Base-by-base conservation (phyloP, 352 stramenopile species). In the Pythium dissimile region DNA sequence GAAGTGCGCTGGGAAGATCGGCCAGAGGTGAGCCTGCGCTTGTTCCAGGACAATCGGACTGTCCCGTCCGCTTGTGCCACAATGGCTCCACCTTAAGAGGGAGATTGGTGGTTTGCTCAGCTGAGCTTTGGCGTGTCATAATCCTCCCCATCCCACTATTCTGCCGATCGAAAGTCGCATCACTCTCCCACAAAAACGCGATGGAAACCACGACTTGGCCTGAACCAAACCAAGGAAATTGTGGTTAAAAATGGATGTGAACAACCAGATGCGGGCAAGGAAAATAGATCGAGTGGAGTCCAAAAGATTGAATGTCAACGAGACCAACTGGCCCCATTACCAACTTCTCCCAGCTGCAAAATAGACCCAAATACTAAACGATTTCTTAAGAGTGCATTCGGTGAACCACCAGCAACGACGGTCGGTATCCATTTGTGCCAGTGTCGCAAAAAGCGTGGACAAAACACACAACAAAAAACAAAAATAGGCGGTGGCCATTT, bases 271-370 rank as follows among this genome's bases (percentile, higher is more conserved):
- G 49, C 26, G 26, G 26, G 9, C 15, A 24, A 12, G 38, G 49
- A 56, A 56, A 56, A 56, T 56, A 56, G 49, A 56, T 56, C 37
- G 49, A 48, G 48, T 55, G 49, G 35, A 7, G 34, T 16, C 13
- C 12, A 41, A 41, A 41, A 41, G 34, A 41, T 16, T n/a, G 34
- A 15, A 12, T 41, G 34, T 41, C 6, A 41, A n/a, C 34, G 34
- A 41, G 13, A 41, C 34, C 49, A 38, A 39, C 10, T 45, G 49
- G 37, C 38, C 32, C 26, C 7, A 23, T 21, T 23, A 31, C 16
- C 5, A 30, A 45, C 20, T 20, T 28, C 41, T 13, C 1, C 7
- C 13, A 32, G 41, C 27, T 38, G 20, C 27, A 39, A 26, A 28
- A 48, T 23, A 41, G 34, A 41, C 34, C 12, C 34, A 12, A 7